Base-by-base conservation (phyloP, 2,329 filamentous ascomycete genomes). In the Pseudodiploospora longispora region DNA sequence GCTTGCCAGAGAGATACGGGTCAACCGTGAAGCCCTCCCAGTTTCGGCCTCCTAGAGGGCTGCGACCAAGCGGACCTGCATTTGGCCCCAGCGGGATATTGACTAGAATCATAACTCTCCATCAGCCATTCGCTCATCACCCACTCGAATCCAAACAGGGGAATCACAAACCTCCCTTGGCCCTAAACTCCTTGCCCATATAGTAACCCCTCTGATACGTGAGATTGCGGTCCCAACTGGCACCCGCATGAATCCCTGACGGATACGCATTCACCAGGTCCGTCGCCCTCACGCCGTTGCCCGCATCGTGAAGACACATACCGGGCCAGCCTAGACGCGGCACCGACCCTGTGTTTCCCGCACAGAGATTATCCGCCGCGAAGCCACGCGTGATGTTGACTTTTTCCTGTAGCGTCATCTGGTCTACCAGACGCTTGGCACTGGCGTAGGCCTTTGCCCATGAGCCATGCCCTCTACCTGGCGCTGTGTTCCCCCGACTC, bases 1-100 rank as follows among this genome's bases (percentile, higher is more conserved):
- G 69, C 47, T 80, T 72, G 19, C 86, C 87, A 1, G 84, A 82
- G 6, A 89, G 70, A 10, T 80, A 80, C 0, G 85, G 83, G 54
- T 89, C 85, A 4, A 77, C 66, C 1, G 81, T 83, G 56, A 88
- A 88, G 0, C 78, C 80, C 59, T 89, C 85, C 85, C 85, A 89
- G 50, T 80, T 86, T 30, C 85, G 74, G 1, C 85, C 85, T 4
- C 82, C 85, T 8, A 79, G 69, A 0, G 84, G 83, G 42, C 84
- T 83, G 12, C 84, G 71, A 2, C 85, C 85, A 1, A 89, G 57
- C 1, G 87, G 77, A 0, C 85, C 85, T 37, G 87, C 82, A 6
- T 75, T 74, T 0, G 85, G 85, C 0, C 85, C 85, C 7, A 90
- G 71, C 36, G 80, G 76, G 30, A 87, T 72, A 55, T 88, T 85